A percentile compares a stretch with the other conserved stretches of the same genome.
Conservation (phyloP, 441 rosid species). For the Adansonia rubrostipa region DNA sequence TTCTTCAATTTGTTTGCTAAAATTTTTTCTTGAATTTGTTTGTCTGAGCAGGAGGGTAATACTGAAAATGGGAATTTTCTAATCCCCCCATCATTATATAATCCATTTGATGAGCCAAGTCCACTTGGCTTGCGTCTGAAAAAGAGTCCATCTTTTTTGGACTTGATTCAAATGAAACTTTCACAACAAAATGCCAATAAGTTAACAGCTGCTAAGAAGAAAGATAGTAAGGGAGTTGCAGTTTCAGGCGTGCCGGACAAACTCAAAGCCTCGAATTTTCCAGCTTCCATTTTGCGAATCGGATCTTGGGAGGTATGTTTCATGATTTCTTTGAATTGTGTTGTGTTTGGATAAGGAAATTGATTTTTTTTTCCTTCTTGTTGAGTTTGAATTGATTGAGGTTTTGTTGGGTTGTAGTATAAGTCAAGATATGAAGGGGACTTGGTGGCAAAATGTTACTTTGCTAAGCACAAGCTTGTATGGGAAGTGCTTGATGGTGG, state of each 20-base stretch:
- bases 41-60: conserved; percentile 10
- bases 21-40: neutral
- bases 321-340: neutral
- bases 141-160: conserved; percentile 50
- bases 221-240: conserved; percentile 22
- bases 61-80: conserved; percentile 13
- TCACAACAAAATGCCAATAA: conserved; percentile 31
- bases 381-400: neutral
- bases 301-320: conserved; percentile 55
- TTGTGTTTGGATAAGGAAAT: neutral
- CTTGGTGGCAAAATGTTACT: conserved; percentile 67
- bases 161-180: conserved; percentile 48
- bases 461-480: conserved; percentile 69
- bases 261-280: conserved; percentile 53
- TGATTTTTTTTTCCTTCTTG: neutral
- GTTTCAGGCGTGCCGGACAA: conserved; percentile 32
- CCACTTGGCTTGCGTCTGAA: conserved; percentile 52
- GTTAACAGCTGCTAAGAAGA: conserved; percentile 28
- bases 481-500: conserved; percentile 76
- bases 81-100: conserved; percentile 25
- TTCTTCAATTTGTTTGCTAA: neutral
- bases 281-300: conserved; percentile 41
- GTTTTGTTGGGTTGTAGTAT: conserved; percentile 35
- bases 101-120: conserved; percentile 46
- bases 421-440: conserved; percentile 56